Evolutionary conservation across 768 basidiomycete genomes (phyloP).

Genomic region (Mycena olivaceomarginata): DNA sequence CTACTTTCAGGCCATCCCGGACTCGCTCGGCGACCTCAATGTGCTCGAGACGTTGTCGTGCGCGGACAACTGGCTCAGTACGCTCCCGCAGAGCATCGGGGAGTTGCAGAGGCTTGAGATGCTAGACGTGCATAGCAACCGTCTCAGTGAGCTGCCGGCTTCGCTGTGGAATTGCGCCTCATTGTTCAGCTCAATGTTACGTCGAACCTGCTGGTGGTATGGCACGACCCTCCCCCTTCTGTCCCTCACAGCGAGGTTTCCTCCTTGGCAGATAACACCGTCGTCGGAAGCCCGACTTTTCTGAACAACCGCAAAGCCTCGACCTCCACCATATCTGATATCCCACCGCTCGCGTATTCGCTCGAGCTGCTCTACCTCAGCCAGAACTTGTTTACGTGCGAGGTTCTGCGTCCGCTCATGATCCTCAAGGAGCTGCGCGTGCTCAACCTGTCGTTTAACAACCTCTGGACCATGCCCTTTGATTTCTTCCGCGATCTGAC

Average conservation of each 20-base stretch:
- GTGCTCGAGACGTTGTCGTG: slow-evolving; percentile 85
- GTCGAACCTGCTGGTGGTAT: slow-evolving; percentile 53
- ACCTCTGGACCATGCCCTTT: slow-evolving; percentile 91
- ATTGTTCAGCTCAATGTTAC: slow-evolving; percentile 54
- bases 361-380: slow-evolving; percentile 63
- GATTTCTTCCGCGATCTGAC: slow-evolving; percentile 84
- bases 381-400: slow-evolving; percentile 92
- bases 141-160: slow-evolving; percentile 83
- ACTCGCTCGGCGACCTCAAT: slow-evolving; percentile 86
- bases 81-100: slow-evolving; percentile 87
- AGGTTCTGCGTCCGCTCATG: slow-evolving; percentile 84
- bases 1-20: slow-evolving; percentile 88
- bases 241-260: slow-evolving; percentile 46
- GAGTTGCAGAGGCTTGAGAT: slow-evolving; percentile 81
- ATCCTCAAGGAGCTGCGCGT: slow-evolving; percentile 86
- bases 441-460: slow-evolving; percentile 65
- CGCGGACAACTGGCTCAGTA: slow-evolving; percentile 92
- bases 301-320: slow-evolving; percentile 57
- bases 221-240: slow-evolving; percentile 81
- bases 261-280: slow-evolving; percentile 29
- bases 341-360: slow-evolving; percentile 79
- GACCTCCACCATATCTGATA: slow-evolving; percentile 43
- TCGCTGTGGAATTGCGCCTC: slow-evolving; percentile 90
- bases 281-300: slow-evolving; percentile 42
- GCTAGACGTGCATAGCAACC: slow-evolving; percentile 95